Percentiles rank a stretch among this genome's conserved stretches.
phyloP scores from a whole-genome alignment of 345 rosid species.

The Dipteronia dyeriana region DNA sequence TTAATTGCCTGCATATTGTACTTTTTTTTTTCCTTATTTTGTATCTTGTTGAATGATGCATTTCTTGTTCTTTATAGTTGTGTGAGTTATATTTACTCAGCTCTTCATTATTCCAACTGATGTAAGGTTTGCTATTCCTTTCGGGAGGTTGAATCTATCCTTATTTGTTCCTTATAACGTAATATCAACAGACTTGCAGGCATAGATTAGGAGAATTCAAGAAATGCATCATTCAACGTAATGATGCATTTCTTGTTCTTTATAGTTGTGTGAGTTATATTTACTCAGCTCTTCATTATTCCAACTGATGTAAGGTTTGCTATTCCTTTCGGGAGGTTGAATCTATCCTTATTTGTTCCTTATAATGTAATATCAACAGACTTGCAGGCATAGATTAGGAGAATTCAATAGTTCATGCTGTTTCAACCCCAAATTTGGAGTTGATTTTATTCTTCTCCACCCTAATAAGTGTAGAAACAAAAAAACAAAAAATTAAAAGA shows the following conservation, averaged over 20 bases:
- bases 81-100: background rate
- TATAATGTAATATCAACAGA: background rate
- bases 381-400: background rate
- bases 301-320: background rate
- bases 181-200: background rate
- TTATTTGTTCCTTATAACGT: background rate
- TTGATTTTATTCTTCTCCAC: background rate
- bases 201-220: background rate
- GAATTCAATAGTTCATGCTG: background rate
- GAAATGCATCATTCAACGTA: no score
- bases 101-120: background rate
- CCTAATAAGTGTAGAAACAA: background rate
- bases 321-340: background rate
- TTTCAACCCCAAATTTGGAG: background rate
- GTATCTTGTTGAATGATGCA: background rate
- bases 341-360: background rate
- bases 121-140: background rate
- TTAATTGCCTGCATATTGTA: background rate
- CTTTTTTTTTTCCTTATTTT: background rate
- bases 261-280: background rate
- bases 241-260: background rate
- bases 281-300: no score
- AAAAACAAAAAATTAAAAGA: background rate
- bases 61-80: background rate
- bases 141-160: background rate